phyloP scores from a whole-genome alignment of 2,329 filamentous ascomycete species.

The Balansia obtecta region DNA sequence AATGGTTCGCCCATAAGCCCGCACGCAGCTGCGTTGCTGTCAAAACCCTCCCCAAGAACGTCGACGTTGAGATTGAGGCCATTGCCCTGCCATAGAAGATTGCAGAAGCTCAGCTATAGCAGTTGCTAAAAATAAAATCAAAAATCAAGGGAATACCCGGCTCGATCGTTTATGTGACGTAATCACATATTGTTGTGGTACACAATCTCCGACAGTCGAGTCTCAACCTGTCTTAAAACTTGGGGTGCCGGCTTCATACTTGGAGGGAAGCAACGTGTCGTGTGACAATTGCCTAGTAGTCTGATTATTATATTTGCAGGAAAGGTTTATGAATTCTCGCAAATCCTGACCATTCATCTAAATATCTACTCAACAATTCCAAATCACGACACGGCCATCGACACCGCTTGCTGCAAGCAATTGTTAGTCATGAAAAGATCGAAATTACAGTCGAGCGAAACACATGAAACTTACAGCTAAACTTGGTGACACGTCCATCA shows the following conservation, averaged over 20 bases:
- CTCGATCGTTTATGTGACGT: not conserved
- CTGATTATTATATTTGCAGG: not conserved
- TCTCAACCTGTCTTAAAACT: too few relatives aligned
- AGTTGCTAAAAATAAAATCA: not conserved
- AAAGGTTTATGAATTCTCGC: not conserved
- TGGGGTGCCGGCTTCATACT: not conserved
- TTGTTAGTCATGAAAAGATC: constrained; percentile 15
- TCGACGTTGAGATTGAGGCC: constrained; percentile 82
- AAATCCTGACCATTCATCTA: not conserved
- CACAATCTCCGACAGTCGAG: too few relatives aligned
- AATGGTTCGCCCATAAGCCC: constrained; percentile 74
- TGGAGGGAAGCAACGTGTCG: not conserved
- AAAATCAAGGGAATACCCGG: not conserved
- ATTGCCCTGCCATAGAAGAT: constrained; percentile 52
- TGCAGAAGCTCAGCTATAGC: too few relatives aligned
- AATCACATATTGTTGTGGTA: not conserved
- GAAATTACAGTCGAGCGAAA: not conserved
- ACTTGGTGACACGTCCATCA: constrained; percentile 56
- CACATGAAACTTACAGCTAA: constrained; percentile 62
- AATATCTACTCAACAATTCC: constrained; percentile 42
- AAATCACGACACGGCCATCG: constrained; percentile 71
- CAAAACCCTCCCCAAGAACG: constrained; percentile 75
- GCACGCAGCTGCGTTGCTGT: constrained; percentile 85
- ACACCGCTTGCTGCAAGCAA: constrained; percentile 56
- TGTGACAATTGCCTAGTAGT: not conserved